A percentile compares a stretch with the other conserved stretches of the same genome.
These are phyloP conservation scores for Fusarium illudens DNA, from an alignment of 2,329 filamentous ascomycete species.

Conservation along the genomic window DNA sequence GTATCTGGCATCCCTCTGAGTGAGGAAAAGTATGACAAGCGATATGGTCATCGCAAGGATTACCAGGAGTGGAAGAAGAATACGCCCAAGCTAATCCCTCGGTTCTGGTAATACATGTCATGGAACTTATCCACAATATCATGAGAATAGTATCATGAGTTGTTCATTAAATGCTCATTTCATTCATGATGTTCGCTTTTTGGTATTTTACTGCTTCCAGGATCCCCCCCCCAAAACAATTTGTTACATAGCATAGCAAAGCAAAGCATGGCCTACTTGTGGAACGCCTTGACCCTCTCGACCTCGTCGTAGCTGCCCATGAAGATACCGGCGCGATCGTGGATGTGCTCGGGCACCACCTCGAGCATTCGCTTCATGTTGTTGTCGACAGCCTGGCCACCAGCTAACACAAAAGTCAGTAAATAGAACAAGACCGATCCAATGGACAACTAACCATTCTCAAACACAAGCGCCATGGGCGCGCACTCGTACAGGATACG, in stretches of 20 bases:
- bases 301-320: constrained; percentile 95
- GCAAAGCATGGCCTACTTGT: constrained; percentile 54
- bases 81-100: constrained; percentile 71
- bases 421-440: not conserved
- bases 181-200: constrained; percentile 36
- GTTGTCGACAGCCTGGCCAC: constrained; percentile 90
- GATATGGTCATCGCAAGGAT: constrained; percentile 69
- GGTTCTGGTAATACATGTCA: constrained; percentile 53
- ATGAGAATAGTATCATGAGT: constrained; percentile 26
- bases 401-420: constrained; percentile 65
- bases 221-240: constrained; percentile 28
- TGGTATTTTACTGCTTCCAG: constrained; percentile 32
- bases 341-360: constrained; percentile 89
- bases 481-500: constrained; percentile 98
- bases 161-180: constrained; percentile 41
- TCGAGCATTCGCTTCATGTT: constrained; percentile 91
- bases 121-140: constrained; percentile 22
- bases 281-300: constrained; percentile 89
- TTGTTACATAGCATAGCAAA: not conserved
- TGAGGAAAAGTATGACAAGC: constrained; percentile 73
- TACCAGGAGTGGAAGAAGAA: constrained; percentile 74
- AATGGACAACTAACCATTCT: constrained; percentile 77
- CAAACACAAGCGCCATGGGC: constrained; percentile 98
- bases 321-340: constrained; percentile 95
- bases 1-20: constrained; percentile 71